These are phyloP conservation scores for Tricholoma bakamatsutake DNA, from an alignment of 768 basidiomycete species.

Conservation along the genomic window DNA sequence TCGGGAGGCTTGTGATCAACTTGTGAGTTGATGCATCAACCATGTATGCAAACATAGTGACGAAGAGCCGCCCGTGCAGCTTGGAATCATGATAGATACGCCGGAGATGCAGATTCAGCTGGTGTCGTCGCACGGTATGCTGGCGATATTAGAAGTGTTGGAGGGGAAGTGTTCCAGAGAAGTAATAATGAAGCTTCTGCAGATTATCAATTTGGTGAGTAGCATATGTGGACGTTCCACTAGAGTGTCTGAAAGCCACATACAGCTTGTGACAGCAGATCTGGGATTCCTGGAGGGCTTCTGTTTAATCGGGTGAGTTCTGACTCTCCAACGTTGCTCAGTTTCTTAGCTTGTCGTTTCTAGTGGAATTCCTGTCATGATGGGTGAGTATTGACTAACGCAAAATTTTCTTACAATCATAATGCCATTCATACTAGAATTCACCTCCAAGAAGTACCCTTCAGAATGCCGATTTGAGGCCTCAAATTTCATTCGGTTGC, in stretches of 20 bases:
- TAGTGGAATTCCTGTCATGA: conserved; percentile 93
- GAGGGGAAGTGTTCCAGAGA: conserved; percentile 85
- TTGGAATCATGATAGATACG: conserved; percentile 67
- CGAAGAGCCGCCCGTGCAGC: conserved; percentile 32
- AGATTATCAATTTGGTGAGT: conserved; percentile 83
- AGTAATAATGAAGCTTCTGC: conserved; percentile 77
- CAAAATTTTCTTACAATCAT: neutral
- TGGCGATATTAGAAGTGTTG: conserved; percentile 89
- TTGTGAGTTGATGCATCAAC: conserved; percentile 47
- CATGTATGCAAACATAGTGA: neutral
- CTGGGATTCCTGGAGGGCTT: conserved; percentile 89
- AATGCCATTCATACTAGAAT: conserved; percentile 42
- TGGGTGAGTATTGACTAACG: conserved; percentile 51
- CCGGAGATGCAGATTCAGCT: conserved; percentile 87
- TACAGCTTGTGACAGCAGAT: conserved; percentile 62
- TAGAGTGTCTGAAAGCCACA: neutral
- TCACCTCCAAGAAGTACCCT: conserved; percentile 91
- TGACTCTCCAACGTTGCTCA: neutral
- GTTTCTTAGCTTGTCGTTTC: conserved; percentile 5
- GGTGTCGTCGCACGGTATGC: conserved; percentile 90
- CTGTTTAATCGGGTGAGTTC: conserved; percentile 76
- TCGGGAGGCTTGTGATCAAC: conserved; percentile 79
- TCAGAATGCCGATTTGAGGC: conserved; percentile 93
- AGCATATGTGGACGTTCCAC: neutral
- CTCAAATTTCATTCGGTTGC: conserved; percentile 86